Evolutionary conservation across 2,329 filamentous ascomycete species (phyloP), one percentile per base, ranked within the genome.

Genomic region (Aspergillus versicolor): DNA sequence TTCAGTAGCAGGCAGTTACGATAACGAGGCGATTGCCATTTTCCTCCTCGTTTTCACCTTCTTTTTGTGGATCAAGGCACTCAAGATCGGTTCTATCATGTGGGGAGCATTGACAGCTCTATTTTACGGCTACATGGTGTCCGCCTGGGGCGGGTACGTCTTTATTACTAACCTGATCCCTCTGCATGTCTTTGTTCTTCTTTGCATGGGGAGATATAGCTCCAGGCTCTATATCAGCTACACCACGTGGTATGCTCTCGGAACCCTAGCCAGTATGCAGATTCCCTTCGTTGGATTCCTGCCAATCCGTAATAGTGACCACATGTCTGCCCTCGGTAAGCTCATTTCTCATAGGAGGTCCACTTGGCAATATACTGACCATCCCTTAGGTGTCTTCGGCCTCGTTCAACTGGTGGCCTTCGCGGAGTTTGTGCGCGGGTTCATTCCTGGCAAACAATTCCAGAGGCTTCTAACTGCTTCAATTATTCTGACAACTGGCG

Each of bases 71-170:
- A 96, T 99, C 79, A 97, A 97, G 84, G 91, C 94, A 19, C 84
- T 99, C 66, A 99, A 99, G 82, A 85, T 92, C 57, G 94, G 94
- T 24, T 97, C 94, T 50, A 92, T 96, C 74, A 90, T 97, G 77
- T 99, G 93, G 93, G 93, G 92, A 67, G 92, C 91, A 38, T 82
- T 97, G 61, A 94, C 92, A 67, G 94, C 94, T 43, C 83, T 99
- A 54, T 97, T 95, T 79, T 99, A 99, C 77, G 94, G 94, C 71
- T 99, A 99, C 86, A 99, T 99, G 94, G 94, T 99, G 63, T 94
- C 93, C 48, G 96, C 95, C 17, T 99, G 94, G 94, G 94, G 94
- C 83, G 94, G 94, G 72, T 99, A 99, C 76, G 94, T 96, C 70
- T 99, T 99, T 84, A 99, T 99, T 72, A 99, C 95, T 60, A 97